phyloP scores from a whole-genome alignment of 106 monocot species.

The Acorus calamus region DNA sequence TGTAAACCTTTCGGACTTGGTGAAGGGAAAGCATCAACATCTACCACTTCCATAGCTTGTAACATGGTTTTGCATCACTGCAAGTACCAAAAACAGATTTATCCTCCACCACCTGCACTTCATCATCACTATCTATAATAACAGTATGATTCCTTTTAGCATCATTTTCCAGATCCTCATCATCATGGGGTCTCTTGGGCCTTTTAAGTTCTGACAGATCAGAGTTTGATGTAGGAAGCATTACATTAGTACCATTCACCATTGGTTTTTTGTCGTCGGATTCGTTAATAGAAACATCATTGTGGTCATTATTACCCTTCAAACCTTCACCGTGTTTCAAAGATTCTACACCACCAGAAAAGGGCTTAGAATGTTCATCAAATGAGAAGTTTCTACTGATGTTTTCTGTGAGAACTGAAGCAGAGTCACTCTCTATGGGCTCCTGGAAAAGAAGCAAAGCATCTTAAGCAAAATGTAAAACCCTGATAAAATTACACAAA shows the following conservation, averaged over 20 bases:
- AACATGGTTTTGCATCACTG: slow-evolving; percentile 7
- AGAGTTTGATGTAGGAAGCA: not conserved
- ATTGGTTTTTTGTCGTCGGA: slow-evolving; percentile 8
- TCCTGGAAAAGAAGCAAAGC: slow-evolving; percentile 14
- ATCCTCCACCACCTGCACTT: slow-evolving; percentile 21
- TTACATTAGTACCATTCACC: slow-evolving; percentile 1
- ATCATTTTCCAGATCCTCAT: slow-evolving; percentile 24
- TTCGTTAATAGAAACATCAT: slow-evolving; percentile 8
- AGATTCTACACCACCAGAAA: slow-evolving; percentile 2
- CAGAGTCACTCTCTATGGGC: slow-evolving; percentile 6
- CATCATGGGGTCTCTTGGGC: slow-evolving; percentile 24
- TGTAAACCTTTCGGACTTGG: slow-evolving; percentile 11
- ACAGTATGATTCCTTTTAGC: slow-evolving; percentile 38
- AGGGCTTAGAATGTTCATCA: slow-evolving; percentile 6
- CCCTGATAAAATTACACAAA: not conserved
- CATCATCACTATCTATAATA: slow-evolving; percentile 70
- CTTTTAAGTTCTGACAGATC: slow-evolving; percentile 1
- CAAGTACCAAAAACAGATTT: not conserved
- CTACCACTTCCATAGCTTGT: slow-evolving; percentile 27
- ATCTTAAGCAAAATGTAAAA: not conserved
- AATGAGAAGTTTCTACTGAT: not conserved
- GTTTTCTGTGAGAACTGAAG: not conserved
- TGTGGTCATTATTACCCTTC: not conserved
- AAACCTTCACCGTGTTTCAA: slow-evolving; percentile 10
- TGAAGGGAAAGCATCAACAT: slow-evolving; percentile 56